Evolutionary conservation across 2,329 filamentous ascomycete species (phyloP).

Genomic region (Colletotrichum scovillei): DNA sequence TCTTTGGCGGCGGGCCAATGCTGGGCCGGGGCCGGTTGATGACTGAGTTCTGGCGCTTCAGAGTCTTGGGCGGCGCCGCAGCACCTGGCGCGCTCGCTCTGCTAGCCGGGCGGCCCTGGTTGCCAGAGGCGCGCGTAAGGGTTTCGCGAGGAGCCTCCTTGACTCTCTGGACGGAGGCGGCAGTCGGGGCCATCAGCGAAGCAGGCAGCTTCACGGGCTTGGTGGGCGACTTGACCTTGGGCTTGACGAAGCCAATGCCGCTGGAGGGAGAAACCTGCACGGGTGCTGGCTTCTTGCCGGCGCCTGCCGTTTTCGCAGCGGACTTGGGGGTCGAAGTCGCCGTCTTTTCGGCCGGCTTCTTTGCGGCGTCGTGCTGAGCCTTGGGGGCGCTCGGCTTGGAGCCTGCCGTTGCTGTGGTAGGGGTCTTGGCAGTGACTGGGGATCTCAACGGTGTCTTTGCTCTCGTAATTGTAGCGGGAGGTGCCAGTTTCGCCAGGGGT

Average conservation of each 20-base stretch:
- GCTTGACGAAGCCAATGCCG: slow-evolving; percentile 63
- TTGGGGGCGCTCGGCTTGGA: slow-evolving; percentile 41
- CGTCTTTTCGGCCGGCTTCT: slow-evolving; percentile 48
- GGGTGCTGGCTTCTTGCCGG: slow-evolving; percentile 56
- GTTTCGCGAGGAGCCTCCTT: slow-evolving; percentile 41
- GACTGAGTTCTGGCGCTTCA: slow-evolving; percentile 59
- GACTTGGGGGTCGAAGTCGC: slow-evolving; percentile 41
- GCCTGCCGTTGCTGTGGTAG: slow-evolving; percentile 48
- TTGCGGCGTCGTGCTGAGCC: slow-evolving; percentile 37
- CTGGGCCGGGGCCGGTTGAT: slow-evolving; percentile 61
- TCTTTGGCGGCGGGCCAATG: slow-evolving; percentile 70
- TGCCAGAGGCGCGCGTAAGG: slow-evolving; percentile 38
- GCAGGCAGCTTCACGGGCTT: slow-evolving; percentile 74
- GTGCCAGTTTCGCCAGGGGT: slow-evolving; percentile 42
- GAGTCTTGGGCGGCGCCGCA: slow-evolving; percentile 44
- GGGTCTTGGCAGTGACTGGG: slow-evolving; percentile 50
- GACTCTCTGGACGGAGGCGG: slow-evolving; percentile 74
- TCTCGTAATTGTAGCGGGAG: slow-evolving; percentile 39
- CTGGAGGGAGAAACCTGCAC: slow-evolving; percentile 51
- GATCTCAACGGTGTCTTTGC: slow-evolving; percentile 50
- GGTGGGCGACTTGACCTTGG: slow-evolving; percentile 76
- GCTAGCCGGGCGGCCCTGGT: slow-evolving; percentile 57
- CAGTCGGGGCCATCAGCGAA: slow-evolving; percentile 76
- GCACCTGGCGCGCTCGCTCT: slow-evolving; percentile 52
- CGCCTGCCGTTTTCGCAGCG: slow-evolving; percentile 44